These are phyloP conservation scores for Nigrospora sphaerica DNA, from an alignment of 2,329 filamentous ascomycete genomes.

Conservation along the genomic window DNA sequence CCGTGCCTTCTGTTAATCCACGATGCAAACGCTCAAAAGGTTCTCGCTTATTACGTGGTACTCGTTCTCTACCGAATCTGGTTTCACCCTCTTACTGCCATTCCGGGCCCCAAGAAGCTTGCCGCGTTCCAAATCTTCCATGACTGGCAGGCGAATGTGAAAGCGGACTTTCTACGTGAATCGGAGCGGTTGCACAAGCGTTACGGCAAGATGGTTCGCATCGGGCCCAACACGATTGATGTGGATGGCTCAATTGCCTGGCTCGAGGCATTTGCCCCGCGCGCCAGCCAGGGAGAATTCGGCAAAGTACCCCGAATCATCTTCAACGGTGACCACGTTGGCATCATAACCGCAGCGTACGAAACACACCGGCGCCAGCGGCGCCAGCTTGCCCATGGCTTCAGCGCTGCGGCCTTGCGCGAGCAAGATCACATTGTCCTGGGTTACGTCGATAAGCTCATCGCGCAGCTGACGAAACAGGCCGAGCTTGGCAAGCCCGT, in stretches of 20 bases:
- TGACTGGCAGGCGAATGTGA: no score
- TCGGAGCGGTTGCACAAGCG: no score
- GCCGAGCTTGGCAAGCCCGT: constrained; percentile 5
- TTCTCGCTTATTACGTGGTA: no score
- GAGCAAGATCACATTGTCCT: constrained; percentile 13
- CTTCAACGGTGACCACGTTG: constrained; percentile 12
- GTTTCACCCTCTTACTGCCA: no score
- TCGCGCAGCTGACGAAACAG: constrained; percentile 4
- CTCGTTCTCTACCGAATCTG: no score
- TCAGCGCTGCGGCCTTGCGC: constrained; percentile 10
- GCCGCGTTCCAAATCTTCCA: no score
- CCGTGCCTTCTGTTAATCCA: no score
- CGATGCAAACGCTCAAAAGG: no score
- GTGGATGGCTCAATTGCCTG: constrained; percentile 21
- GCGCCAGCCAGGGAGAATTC: constrained; percentile 11
- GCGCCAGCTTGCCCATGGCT: constrained; percentile 8
- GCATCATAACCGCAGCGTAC: constrained; percentile 19
- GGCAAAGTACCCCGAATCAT: constrained; percentile 18
- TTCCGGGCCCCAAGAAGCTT: no score
- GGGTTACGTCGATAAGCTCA: constrained; percentile 11
- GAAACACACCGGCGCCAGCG: constrained; percentile 10
- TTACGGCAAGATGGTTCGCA: no score
- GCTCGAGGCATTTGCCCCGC: constrained; percentile 19
- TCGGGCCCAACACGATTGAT: constrained; percentile 10
- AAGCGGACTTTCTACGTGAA: no score